Conservation (phyloP, 768 basidiomycete genomes). For the Russula brevipes region DNA sequence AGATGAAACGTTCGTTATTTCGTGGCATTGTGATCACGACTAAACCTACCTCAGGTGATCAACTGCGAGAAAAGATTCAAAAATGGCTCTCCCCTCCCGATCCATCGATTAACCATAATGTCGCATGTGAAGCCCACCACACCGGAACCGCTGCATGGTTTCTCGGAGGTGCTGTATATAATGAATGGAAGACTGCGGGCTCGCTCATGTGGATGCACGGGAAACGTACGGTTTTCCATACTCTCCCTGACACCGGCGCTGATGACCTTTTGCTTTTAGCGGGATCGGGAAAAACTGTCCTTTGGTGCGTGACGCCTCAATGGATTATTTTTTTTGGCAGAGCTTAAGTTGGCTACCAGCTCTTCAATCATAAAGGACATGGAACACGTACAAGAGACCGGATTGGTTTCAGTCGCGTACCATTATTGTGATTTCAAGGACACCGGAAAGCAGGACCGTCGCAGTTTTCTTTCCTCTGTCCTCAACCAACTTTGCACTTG, state of each 20-base stretch:
- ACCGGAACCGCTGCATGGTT: neutral
- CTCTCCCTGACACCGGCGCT: neutral
- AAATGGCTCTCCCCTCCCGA: slow-evolving; percentile 1
- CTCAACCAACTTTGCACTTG: neutral
- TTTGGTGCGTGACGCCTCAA: neutral
- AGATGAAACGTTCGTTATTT: neutral
- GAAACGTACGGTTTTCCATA: neutral
- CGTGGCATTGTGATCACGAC: neutral
- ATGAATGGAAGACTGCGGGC: neutral
- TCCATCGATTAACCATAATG: neutral
- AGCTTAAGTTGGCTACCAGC: neutral
- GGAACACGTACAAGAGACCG: neutral
- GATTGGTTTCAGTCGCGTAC: neutral
- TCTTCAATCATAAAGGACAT: slow-evolving; percentile 4
- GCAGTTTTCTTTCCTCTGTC: slow-evolving; percentile 1
- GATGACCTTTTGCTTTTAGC: neutral
- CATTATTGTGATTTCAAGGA: slow-evolving; percentile 6
- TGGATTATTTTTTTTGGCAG: no score
- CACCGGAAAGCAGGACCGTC: neutral
- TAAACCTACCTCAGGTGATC: neutral
- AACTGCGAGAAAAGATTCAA: neutral
- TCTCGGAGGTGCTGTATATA: neutral
- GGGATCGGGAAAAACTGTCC: slow-evolving; percentile 8
- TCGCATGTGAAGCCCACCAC: neutral
- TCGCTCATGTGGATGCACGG: neutral